Base-by-base conservation (phyloP, 306 rosid species). In the Pterocarpus macrocarpus region DNA sequence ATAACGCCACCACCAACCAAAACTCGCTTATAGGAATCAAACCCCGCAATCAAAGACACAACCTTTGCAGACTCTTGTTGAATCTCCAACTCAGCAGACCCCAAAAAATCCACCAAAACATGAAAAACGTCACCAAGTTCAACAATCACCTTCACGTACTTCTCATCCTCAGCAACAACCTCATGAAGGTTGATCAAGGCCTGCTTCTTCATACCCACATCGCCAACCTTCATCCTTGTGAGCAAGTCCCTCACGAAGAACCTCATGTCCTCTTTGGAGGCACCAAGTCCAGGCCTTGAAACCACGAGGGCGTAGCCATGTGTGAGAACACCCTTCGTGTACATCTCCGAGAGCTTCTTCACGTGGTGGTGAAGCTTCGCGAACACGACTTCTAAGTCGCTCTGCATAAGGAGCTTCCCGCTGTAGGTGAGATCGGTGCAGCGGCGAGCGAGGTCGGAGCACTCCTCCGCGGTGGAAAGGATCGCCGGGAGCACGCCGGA, bases 371-470 rank as follows among this genome's bases (percentile, higher is more conserved):
- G 88, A 75, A 94, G 61, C 61, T 86, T 90, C 35, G 91, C 84
- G 45, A 83, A 83, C 39, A 88, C 76, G 43, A 87, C 87, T 71
- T 92, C 95, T 87, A 94, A 87, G 75, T 94, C 98, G 82, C 97
- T 92, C 87, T 92, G 98, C 98, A 94, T 94, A 85, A 94, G 82
- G 13, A 94, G 96, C 92, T 94, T 94, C 65, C 98, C 98, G 45
- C 94, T 88, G 82, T 87, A 94, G 0, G 98, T 90, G 8, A 92
- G 86, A 68, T 92, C 94, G 57, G 88, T 82, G 67, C 98, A 94
- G 8, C 93, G 98, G 16, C 87, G 88, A 35, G 93, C 95, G 36
- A 90, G 90, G 52, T 88, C 92, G 78, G 85, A 74, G 78, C 92
- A 90, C 77, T 94, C 94, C 28, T 82, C 84, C 34, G 78, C 73